Evolutionary conservation across 2,329 filamentous ascomycete genomes (phyloP), one percentile per base, ranked within the genome.

Genomic region (Chaetomium olivaceum): DNA sequence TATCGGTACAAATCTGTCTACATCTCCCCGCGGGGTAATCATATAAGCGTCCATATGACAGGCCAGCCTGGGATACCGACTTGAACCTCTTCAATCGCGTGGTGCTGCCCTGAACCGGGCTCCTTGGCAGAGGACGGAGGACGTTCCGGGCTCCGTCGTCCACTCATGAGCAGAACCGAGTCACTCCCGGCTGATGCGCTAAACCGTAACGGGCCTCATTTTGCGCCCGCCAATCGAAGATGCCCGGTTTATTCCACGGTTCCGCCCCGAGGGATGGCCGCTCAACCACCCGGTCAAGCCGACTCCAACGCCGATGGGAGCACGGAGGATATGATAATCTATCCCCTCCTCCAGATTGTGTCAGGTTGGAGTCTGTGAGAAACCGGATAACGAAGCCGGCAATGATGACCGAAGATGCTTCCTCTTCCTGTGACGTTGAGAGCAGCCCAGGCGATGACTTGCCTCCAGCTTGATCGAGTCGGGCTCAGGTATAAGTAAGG

Each of bases 191-290:
- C 16, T 23, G 23, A 29, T 33, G 12, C 52, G 27, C 60, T 57
- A 62, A 36, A n/a, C 58, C 46, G 23, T 8, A 51, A 51, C 19
- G 19, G 25, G 58, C 27, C 51, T n/a, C 43, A 60, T 16, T 33
- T 11, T 14, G 58, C 58, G 58, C 58, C 58, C 2, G n/a, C 58
- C 58, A 60, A 60, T 60, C n/a, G 51, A 43, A 43, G 14, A 6
- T 43, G 4, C 14, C 36, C 14, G 1, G 36, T 43, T 43, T 43
- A 43, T 43, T 43, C 5, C 36, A 43, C 6, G 36, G 36, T 43
- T 5, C 36, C 36, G 14, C 36, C 14, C 14, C 36, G 14, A 12
- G 14, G 36, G 14, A 43, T 12, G 36, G 36, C 14, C 14, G 36
- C 36, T 43, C 36, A 43, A 43, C 14, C 14, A 43, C 36, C 19